Evolutionary conservation across 768 basidiomycete genomes (phyloP), one percentile per base, ranked within the genome.

Genomic region (Xerocomellus intermedius): DNA sequence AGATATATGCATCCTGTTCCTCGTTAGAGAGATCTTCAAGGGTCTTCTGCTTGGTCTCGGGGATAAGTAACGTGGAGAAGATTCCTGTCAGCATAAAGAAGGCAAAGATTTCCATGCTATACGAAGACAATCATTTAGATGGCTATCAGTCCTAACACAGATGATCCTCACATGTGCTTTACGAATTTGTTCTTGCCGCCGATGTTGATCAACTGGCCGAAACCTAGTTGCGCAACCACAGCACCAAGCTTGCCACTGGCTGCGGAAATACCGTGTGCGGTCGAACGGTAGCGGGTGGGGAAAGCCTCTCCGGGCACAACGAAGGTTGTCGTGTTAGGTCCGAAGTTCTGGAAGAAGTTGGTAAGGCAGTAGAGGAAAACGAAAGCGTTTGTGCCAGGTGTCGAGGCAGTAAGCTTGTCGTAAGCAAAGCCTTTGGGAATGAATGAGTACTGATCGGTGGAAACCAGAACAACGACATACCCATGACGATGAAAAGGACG

Each of bases 281-380:
- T 91, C 7, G 89, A 90, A 57, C 92, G 84, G 70, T 93, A 92
- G 44, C 92, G 88, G 1, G 91, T 94, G 1, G 91, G 91, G 82
- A 91, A 94, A 24, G 77, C 80, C 68, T 94, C 92, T 59, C 88
- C 89, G 0, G 91, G 90, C 4, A 92, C 74, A 51, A 92, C 55
- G 69, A 94, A 93, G 0, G 90, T 91, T 1, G 89, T 92, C 0
- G 80, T 81, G 62, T 91, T 90, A 10, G 86, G 88, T 2, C 89
- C 91, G 58, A 91, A 93, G 73, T 93, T 93, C 75, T 90, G 87
- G 86, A 92, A 91, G 75, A 91, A 91, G 68, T 89, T 87, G 63
- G 89, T 81, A n/a, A 94, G 75, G 68, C 89, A 89, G 75, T 93
- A 94, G 26, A 91, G 80, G 74, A 88, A 86, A 46, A 91, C 84